Evolutionary conservation across 2,329 filamentous ascomycete species (phyloP), one percentile per base, ranked within the genome.

Genomic region (Scedosporium aurantiacum): DNA sequence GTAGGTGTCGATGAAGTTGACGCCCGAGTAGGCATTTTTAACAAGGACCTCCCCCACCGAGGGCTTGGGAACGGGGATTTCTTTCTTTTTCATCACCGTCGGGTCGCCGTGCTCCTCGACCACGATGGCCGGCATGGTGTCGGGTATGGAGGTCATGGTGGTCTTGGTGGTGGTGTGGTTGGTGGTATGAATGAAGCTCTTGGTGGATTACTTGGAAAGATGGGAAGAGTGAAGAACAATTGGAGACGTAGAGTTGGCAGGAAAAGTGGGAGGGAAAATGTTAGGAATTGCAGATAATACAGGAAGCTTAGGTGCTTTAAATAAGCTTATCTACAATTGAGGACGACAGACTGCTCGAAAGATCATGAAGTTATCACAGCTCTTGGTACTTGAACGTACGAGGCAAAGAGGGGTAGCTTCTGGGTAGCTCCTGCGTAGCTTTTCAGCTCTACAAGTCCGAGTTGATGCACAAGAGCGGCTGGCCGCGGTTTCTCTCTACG

Each of bases 1-100:
- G 76, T 96, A 96, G 45, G 78, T 96, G 74, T 96, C 92, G 69
- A 96, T 95, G 75, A 83, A 96, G 75, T 96, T 96, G 64, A 96
- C 78, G 63, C 91, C 92, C 57, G 88, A 80, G 70, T 83, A 89
- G 65, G 87, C 83, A 73, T 96, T 96, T 74, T 87, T 88, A 63
- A 96, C 83, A 3, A 96, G 82, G 23, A 96, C 74, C 66, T 96
- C 80, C 63, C 85, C 86, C n/a, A 86, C 82, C 41, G 82, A 77
- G 2, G 82, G 82, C 58, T 79, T 75, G 0, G 91, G 90, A 1
- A 96, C 83, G 18, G 72, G 37, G 12, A 60, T 45, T 21, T 57
- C 28, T 25, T 61, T 60, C 74, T 88, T 32, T 12, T 40, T 57
- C 23, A 57, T 37, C 18, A 57, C 60, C 18, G 52, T 41, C 14